Percentiles rank a stretch among this genome's conserved stretches.
Evolutionary conservation across 495 filamentous ascomycete species (phyloP).

Genomic region (Saxophila tyrrhenica): DNA sequence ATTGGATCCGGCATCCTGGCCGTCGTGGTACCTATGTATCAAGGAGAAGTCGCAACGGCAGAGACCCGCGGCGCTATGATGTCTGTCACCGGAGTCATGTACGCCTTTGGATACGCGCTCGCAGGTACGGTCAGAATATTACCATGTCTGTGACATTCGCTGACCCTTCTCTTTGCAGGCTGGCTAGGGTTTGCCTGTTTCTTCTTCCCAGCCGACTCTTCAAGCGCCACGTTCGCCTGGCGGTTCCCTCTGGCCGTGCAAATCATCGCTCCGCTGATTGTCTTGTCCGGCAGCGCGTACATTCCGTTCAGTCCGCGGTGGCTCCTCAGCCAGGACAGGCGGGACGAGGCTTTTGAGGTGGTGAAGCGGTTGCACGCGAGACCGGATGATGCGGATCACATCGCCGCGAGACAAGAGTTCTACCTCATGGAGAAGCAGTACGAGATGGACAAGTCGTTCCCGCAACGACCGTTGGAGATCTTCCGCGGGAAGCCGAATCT

Average conservation of each 20-base stretch:
- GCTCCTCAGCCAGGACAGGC: constrained; percentile 32
- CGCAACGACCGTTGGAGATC: constrained; percentile 25
- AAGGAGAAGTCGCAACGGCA: constrained; percentile 32
- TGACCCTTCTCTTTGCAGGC: too few relatives aligned
- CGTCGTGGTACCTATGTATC: constrained; percentile 38
- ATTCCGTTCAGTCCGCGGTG: constrained; percentile 38
- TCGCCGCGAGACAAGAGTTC: constrained; percentile 6
- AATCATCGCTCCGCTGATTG: constrained; percentile 30
- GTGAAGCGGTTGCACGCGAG: constrained; percentile 5
- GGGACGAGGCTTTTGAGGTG: constrained; percentile 10
- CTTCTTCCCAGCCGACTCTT: constrained; percentile 15
- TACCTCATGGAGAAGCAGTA: constrained; percentile 17
- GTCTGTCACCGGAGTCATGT: constrained; percentile 27
- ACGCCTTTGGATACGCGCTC: constrained; percentile 10
- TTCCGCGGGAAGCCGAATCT: constrained; percentile 35
- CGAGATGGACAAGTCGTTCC: constrained; percentile 13
- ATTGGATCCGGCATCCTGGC: constrained; percentile 39
- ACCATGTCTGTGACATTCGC: too few relatives aligned
- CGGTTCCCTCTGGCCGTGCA: constrained; percentile 37
- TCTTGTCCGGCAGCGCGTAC: constrained; percentile 32
- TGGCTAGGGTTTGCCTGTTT: constrained; percentile 14
- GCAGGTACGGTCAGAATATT: too few relatives aligned
- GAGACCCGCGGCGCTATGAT: constrained; percentile 32
- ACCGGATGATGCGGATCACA: constrained; percentile 3
- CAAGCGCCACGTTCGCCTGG: constrained; percentile 30